Evolutionary conservation across 495 filamentous ascomycete genomes (phyloP).

Genomic region (Penicillium subrubescens): DNA sequence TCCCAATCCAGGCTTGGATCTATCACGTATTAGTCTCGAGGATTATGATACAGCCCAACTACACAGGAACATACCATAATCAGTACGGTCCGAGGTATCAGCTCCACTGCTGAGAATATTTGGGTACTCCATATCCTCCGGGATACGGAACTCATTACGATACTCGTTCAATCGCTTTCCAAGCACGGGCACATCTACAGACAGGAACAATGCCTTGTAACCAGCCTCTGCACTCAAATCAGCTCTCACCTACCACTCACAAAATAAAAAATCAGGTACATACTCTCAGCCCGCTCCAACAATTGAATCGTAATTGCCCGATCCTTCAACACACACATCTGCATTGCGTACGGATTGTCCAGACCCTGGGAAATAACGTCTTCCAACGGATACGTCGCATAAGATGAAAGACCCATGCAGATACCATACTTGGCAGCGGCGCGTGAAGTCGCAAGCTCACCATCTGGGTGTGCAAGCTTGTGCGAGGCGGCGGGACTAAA

Average conservation of each 20-base stretch:
- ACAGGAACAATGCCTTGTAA: slow-evolving; percentile 91
- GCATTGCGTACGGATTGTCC: slow-evolving; percentile 54
- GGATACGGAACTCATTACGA: slow-evolving; percentile 46
- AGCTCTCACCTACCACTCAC: neutral
- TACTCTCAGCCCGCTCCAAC: slow-evolving; percentile 78
- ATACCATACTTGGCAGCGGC: slow-evolving; percentile 77
- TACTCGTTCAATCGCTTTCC: slow-evolving; percentile 56
- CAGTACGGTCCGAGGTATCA: slow-evolving; percentile 32
- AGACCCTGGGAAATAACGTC: slow-evolving; percentile 48
- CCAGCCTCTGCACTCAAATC: slow-evolving; percentile 58
- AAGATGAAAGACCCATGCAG: slow-evolving; percentile 58
- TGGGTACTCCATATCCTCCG: slow-evolving; percentile 36
- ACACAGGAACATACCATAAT: slow-evolving; percentile 29
- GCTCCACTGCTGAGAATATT: slow-evolving; percentile 35
- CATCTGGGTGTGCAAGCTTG: slow-evolving; percentile 82
- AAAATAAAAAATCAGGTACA: neutral
- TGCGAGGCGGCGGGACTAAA: slow-evolving; percentile 86
- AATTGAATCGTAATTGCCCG: slow-evolving; percentile 82
- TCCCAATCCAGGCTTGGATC: slow-evolving; percentile 82
- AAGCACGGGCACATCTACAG: slow-evolving; percentile 89
- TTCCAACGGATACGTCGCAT: slow-evolving; percentile 52
- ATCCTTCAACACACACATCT: slow-evolving; percentile 96
- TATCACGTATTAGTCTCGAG: slow-evolving; percentile 53
- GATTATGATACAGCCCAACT: neutral
- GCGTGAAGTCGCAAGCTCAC: slow-evolving; percentile 77